phyloP scores from a whole-genome alignment of 2,329 filamentous ascomycete genomes.

The Aspergillus chevalieri region DNA sequence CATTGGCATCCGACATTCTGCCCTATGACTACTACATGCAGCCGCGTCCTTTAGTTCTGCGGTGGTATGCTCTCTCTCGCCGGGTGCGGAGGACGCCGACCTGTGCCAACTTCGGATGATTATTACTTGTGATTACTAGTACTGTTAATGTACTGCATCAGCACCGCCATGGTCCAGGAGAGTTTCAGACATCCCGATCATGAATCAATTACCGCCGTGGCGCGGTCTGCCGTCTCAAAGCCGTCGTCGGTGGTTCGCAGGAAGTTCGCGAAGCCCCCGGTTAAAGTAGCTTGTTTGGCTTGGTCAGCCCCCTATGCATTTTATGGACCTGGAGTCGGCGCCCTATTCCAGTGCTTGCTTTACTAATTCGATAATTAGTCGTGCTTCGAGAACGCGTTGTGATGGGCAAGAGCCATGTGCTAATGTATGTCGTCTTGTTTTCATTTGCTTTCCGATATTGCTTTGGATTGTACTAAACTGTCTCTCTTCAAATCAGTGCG shows the following conservation, averaged over 20 bases:
- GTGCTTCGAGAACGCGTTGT: conserved; percentile 39
- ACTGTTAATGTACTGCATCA: background rate
- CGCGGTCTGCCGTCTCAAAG: conserved; percentile 7
- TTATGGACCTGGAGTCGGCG: background rate
- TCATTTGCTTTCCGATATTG: background rate
- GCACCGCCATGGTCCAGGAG: background rate
- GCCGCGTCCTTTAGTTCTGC: no score
- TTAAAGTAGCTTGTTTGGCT: conserved; percentile 40
- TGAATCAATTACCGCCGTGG: background rate
- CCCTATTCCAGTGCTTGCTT: background rate
- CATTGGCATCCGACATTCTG: no score
- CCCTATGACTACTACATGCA: no score
- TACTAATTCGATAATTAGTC: conserved; percentile 19
- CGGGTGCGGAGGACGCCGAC: no score
- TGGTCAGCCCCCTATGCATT: conserved; percentile 27
- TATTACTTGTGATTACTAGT: no score
- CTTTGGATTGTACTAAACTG: background rate
- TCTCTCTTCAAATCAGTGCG: conserved; percentile 25
- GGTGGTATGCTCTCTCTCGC: no score
- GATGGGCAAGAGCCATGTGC: conserved; percentile 40
- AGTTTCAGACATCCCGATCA: background rate
- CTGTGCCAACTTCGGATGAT: no score
- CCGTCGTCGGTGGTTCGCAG: conserved; percentile 31
- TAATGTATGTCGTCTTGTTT: conserved; percentile 29
- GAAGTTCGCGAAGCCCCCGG: conserved; percentile 41